Conservation (phyloP, 768 basidiomycete genomes). For the Pulveroboletus ravenelii region DNA sequence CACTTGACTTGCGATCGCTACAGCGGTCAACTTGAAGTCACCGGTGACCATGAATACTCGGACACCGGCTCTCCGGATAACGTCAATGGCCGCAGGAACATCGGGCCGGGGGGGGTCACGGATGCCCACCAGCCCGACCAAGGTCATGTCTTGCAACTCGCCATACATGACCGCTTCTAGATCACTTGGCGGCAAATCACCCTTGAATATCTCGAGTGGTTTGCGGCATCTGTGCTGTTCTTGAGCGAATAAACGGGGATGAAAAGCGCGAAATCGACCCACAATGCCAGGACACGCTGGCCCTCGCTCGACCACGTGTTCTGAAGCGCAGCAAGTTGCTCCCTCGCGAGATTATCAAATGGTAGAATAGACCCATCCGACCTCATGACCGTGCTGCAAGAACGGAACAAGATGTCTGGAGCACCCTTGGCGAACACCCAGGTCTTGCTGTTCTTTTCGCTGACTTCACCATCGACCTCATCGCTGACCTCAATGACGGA, state of each 20-base stretch:
- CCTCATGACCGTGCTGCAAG: constrained; percentile 33
- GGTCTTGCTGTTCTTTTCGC: constrained; percentile 5
- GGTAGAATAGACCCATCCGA: constrained; percentile 32
- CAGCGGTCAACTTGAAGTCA: constrained; percentile 50
- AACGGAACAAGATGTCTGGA: constrained; percentile 47
- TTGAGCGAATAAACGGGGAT: background rate
- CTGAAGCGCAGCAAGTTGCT: constrained; percentile 27
- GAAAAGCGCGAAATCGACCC: background rate
- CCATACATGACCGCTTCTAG: constrained; percentile 37
- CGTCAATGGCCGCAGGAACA: constrained; percentile 41
- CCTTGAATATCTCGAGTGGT: constrained; percentile 22
- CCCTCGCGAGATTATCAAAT: constrained; percentile 21
- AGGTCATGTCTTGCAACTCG: constrained; percentile 37
- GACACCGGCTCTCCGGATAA: constrained; percentile 47
- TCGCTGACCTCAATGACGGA: constrained; percentile 33
- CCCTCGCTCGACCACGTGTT: constrained; percentile 45
- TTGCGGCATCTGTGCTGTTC: constrained; percentile 27
- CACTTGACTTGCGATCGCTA: constrained; percentile 46
- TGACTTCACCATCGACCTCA: constrained; percentile 6
- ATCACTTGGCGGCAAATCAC: constrained; percentile 25
- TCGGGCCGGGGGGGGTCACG: constrained; percentile 53
- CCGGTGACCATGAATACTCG: constrained; percentile 56
- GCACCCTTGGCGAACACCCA: constrained; percentile 55
- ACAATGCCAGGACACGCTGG: constrained; percentile 50
- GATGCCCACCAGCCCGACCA: constrained; percentile 51